Conservation (phyloP, 805 yeast species). For the Barnettozyma wickerhamii region DNA sequence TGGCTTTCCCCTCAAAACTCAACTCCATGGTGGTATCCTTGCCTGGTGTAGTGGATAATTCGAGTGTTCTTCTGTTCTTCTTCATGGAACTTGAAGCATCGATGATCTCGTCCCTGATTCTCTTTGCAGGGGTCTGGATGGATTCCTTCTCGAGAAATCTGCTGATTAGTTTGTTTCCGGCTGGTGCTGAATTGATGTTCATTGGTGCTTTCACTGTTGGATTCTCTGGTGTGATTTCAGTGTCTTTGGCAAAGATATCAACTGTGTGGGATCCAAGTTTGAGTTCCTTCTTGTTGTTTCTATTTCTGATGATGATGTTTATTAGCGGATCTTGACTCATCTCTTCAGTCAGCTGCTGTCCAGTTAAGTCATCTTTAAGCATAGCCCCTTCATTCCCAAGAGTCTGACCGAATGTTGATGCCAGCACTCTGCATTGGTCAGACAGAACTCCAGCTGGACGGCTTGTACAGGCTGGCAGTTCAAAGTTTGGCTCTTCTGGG, state of each 20-base stretch:
- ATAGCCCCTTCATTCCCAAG: neutral
- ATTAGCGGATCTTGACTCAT: conserved; percentile 5
- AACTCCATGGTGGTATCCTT: conserved; percentile 31
- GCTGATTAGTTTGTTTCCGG: conserved; percentile 8
- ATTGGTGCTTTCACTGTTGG: neutral
- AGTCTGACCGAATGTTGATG: conserved; percentile 12
- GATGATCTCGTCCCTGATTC: conserved; percentile 26
- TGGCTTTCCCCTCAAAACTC: conserved; percentile 43
- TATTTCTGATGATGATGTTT: conserved; percentile 7
- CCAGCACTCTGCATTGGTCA: conserved; percentile 4
- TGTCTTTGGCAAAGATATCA: conserved; percentile 11
- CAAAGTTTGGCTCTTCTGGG: conserved; percentile 9
- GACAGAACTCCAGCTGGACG: conserved; percentile 15
- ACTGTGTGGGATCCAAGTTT: conserved; percentile 18
- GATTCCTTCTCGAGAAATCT: conserved; percentile 10
- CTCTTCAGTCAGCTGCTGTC: conserved; percentile 14
- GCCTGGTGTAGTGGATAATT: conserved; percentile 6
- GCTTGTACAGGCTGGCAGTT: conserved; percentile 13
- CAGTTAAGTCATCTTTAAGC: neutral
- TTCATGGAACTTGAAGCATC: conserved; percentile 22
- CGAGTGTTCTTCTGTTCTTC: conserved; percentile 23
- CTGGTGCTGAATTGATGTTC: neutral
- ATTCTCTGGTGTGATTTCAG: conserved; percentile 7
- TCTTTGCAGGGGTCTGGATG: conserved; percentile 21
- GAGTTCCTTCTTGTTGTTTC: conserved; percentile 10